These are phyloP conservation scores for Oryza meyeriana DNA, from an alignment of 176 grass and related monocot species.

Conservation along the genomic window DNA sequence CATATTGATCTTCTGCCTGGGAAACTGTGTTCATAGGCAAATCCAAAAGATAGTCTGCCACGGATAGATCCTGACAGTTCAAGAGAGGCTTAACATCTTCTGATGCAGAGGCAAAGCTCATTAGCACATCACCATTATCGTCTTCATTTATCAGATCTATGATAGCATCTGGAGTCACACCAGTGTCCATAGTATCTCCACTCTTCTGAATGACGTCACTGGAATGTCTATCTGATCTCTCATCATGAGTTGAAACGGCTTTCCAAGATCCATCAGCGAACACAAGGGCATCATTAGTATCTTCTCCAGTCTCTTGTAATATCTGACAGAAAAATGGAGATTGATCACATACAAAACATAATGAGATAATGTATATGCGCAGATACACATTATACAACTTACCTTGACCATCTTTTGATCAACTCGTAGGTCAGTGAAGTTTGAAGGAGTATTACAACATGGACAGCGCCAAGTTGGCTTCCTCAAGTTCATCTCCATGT, in stretches of 20 bases:
- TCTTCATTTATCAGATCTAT: constrained; percentile 72
- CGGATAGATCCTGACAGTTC: constrained; percentile 42
- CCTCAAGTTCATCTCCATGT: constrained; percentile 86
- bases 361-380: constrained; percentile 6
- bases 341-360: constrained; percentile 12
- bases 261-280: constrained; percentile 87
- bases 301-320: constrained; percentile 60
- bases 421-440: constrained; percentile 59
- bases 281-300: constrained; percentile 53
- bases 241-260: constrained; percentile 47
- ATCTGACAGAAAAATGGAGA: constrained; percentile 50
- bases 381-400: constrained; percentile 35
- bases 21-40: constrained; percentile 22
- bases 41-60: constrained; percentile 33
- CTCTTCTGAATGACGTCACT: constrained; percentile 25
- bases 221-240: constrained; percentile 41
- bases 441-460: constrained; percentile 73
- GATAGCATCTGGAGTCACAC: constrained; percentile 28
- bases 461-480: constrained; percentile 91
- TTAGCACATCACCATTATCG: constrained; percentile 41
- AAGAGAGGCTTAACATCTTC: constrained; percentile 80
- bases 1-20: neutral
- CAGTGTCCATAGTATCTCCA: constrained; percentile 30
- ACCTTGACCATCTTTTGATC: constrained; percentile 86
- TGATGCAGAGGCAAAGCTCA: constrained; percentile 21